These are phyloP conservation scores for Rhodotorula sp. DNA, from an alignment of 1,284 basidiomycete genomes.

Conservation along the genomic window DNA sequence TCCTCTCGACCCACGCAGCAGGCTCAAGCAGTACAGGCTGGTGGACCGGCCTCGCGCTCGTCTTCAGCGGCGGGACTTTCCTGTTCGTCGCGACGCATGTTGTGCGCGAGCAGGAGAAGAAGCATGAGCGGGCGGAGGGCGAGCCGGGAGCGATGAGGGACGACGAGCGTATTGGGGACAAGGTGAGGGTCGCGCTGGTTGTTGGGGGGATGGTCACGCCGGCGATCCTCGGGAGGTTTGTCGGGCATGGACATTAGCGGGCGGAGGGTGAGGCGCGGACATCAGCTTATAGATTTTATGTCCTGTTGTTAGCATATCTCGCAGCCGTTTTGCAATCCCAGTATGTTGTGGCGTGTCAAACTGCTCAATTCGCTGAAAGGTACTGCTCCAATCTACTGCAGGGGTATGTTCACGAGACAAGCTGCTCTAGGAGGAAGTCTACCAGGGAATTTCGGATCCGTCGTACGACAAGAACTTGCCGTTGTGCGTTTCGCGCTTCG, in stretches of 20 bases:
- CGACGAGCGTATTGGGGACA: constrained; percentile 1
- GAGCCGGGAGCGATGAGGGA: background rate
- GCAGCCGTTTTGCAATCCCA: too few species aligned
- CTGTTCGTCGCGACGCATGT: constrained; percentile 52
- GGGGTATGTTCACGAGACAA: too few species aligned
- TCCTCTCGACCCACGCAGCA: constrained; percentile 5
- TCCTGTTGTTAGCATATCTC: background rate
- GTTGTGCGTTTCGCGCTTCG: too few species aligned
- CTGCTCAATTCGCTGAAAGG: too few species aligned
- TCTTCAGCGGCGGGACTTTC: constrained; percentile 52
- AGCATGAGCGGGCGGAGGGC: background rate
- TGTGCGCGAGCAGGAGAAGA: constrained; percentile 30
- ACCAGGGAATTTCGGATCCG: too few species aligned
- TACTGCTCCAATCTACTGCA: too few species aligned
- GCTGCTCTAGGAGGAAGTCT: too few species aligned
- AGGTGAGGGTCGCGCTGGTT: constrained; percentile 20
- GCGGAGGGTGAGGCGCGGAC: background rate
- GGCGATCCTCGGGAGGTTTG: constrained; percentile 15
- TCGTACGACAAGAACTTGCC: too few species aligned
- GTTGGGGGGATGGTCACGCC: constrained; percentile 37
- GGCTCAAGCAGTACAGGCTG: constrained; percentile 21
- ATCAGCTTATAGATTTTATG: background rate
- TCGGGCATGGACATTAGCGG: constrained; percentile 34
- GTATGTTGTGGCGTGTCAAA: too few species aligned
- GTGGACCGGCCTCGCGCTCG: constrained; percentile 49